Evolutionary conservation across 768 basidiomycete genomes (phyloP).

Genomic region (Phylloporus rhodoxanthus): DNA sequence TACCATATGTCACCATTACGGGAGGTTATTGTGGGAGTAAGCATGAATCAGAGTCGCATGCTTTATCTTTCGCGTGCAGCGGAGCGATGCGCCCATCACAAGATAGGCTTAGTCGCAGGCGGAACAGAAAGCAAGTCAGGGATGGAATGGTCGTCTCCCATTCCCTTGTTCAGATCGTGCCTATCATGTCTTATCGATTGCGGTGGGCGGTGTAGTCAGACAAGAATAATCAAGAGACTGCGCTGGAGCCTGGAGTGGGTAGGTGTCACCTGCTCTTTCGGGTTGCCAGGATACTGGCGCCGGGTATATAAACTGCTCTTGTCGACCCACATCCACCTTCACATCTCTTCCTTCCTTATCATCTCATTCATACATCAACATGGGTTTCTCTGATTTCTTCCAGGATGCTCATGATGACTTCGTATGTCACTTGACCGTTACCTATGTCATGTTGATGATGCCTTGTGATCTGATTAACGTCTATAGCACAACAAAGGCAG

Average conservation of each 20-base stretch:
- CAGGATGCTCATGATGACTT: background rate
- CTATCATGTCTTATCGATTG: constrained; percentile 20
- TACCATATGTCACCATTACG: background rate
- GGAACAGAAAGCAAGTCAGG: background rate
- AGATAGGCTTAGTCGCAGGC: background rate
- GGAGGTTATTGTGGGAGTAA: background rate
- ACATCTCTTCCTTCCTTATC: background rate
- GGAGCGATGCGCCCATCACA: background rate
- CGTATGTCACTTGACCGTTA: constrained; percentile 1
- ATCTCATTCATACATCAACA: constrained; percentile 3
- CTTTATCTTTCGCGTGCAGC: background rate
- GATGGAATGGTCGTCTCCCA: background rate
- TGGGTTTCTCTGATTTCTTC: constrained; percentile 10
- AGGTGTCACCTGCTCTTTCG: constrained; percentile 5
- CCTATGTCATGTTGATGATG: background rate
- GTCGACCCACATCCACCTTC: background rate
- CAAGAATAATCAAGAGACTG: constrained; percentile 9
- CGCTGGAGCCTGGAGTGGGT: background rate
- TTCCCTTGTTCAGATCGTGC: constrained; percentile 8
- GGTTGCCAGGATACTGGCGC: constrained; percentile 13
- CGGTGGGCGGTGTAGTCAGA: constrained; percentile 4
- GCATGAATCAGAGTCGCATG: background rate
- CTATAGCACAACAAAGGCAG: constrained; percentile 12
- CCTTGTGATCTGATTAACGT: background rate
- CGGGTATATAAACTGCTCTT: constrained; percentile 17